A percentile compares a stretch with the other conserved stretches of the same genome.
Evolutionary conservation across 2,329 filamentous ascomycete genomes (phyloP).

Genomic region (Diaporthe ampelina): DNA sequence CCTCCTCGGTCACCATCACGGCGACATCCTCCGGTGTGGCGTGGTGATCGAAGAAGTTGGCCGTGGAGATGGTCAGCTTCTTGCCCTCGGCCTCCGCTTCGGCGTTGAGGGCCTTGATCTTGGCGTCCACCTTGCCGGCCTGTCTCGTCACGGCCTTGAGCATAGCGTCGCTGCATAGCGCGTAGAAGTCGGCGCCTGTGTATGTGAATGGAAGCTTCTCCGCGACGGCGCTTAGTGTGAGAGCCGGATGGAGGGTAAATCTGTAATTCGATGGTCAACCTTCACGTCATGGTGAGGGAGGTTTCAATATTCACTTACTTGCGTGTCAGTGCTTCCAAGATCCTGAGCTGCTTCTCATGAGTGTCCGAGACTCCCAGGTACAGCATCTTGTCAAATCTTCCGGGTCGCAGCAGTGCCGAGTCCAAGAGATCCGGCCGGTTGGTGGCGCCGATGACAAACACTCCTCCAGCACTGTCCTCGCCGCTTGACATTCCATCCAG

Average conservation of each 20-base stretch:
- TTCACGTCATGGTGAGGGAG: not conserved
- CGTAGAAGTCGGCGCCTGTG: constrained; percentile 97
- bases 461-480: constrained; percentile 83
- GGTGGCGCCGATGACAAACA: constrained; percentile 97
- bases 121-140: constrained; percentile 84
- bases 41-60: constrained; percentile 95
- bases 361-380: constrained; percentile 97
- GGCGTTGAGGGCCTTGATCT: constrained; percentile 79
- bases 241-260: constrained; percentile 84
- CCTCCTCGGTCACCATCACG: constrained; percentile 89
- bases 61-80: constrained; percentile 77
- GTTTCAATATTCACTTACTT: constrained; percentile 75
- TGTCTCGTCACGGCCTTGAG: constrained; percentile 97
- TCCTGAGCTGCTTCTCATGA: constrained; percentile 95
- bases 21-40: constrained; percentile 85
- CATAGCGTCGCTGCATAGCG: constrained; percentile 97
- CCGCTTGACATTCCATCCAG: constrained; percentile 98
- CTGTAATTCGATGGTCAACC: constrained; percentile 57
- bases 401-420: constrained; percentile 88
- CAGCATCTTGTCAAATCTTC: constrained; percentile 98
- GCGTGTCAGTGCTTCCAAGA: constrained; percentile 91
- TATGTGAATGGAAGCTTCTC: constrained; percentile 91
- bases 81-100: constrained; percentile 44
- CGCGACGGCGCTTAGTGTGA: constrained; percentile 83
- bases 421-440: constrained; percentile 95